Evolutionary conservation across 148 eudicot genomes (phyloP).

Genomic region (Drosera capensis): DNA sequence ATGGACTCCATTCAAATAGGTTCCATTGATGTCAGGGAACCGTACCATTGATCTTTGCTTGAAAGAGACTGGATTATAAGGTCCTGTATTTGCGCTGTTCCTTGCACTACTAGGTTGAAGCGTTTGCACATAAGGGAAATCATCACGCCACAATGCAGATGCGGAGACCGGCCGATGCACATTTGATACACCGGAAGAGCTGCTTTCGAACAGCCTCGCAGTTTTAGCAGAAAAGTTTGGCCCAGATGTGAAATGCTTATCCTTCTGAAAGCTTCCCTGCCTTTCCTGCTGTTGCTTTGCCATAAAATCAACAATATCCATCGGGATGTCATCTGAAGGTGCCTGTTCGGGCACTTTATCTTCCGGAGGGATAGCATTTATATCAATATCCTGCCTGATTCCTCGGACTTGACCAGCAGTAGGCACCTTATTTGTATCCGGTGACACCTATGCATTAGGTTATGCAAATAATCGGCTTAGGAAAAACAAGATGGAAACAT

Average conservation of each 20-base stretch:
- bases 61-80: conserved; percentile 9
- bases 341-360: conserved; percentile 14
- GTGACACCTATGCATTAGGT: conserved; percentile 1
- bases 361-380: conserved; percentile 18
- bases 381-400: conserved; percentile 13
- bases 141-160: conserved; percentile 9
- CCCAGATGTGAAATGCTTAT: conserved; percentile 3
- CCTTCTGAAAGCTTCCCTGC: conserved; percentile 15
- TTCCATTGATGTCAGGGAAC: conserved; percentile 14
- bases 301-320: conserved; percentile 60
- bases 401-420: conserved; percentile 19
- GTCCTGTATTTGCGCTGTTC: conserved; percentile 7
- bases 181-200: conserved; percentile 2
- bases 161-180: conserved; percentile 7
- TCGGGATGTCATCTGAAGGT: conserved; percentile 45
- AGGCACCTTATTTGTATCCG: conserved; percentile 6
- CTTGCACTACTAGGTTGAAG: conserved; percentile 7
- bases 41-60: conserved; percentile 6
- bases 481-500: too few species aligned
- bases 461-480: not conserved
- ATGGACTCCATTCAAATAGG: conserved; percentile 7
- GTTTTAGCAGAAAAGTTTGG: conserved; percentile 5
- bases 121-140: conserved; percentile 5
- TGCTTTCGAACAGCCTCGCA: not conserved
- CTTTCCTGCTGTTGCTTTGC: conserved; percentile 59